phyloP scores from a whole-genome alignment of 371 early-diverging fungal species.

The Mortierella sp. region DNA sequence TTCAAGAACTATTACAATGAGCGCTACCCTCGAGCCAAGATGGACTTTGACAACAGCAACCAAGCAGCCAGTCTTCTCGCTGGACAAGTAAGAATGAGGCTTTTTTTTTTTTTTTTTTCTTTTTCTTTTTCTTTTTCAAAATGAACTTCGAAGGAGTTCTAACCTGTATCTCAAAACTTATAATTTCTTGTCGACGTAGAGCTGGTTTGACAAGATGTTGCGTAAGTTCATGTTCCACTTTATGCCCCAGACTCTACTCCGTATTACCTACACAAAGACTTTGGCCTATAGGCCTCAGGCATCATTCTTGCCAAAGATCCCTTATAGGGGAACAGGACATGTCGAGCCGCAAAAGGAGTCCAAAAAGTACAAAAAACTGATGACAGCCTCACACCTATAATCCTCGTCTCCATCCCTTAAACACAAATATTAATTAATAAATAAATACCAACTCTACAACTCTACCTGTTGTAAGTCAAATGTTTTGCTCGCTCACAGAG shows the following conservation, averaged over 20 bases:
- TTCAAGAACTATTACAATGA: slow-evolving; percentile 19
- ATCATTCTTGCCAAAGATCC: slow-evolving; percentile 16
- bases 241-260: slow-evolving; percentile 8
- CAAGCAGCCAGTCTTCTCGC: slow-evolving; percentile 10
- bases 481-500: too few relatives aligned
- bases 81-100: slow-evolving; percentile 21
- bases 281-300: slow-evolving; percentile 27
- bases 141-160: not conserved
- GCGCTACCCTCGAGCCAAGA: slow-evolving; percentile 3
- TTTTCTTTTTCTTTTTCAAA: not conserved
- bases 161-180: too few relatives aligned
- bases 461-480: too few relatives aligned
- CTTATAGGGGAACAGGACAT: slow-evolving; percentile 6
- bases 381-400: too few relatives aligned
- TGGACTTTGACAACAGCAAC: slow-evolving; percentile 5
- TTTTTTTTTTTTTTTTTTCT: not conserved
- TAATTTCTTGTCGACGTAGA: not conserved
- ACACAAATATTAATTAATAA: too few relatives aligned
- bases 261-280: not conserved
- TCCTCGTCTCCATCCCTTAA: too few relatives aligned
- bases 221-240: slow-evolving; percentile 18
- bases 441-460: too few relatives aligned
- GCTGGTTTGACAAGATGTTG: slow-evolving; percentile 13
- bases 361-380: slow-evolving; percentile 8
- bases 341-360: slow-evolving; percentile 18